These are phyloP conservation scores for Dillenia suffruticosa DNA, from an alignment of 164 flowering plant genomes.

Conservation along the genomic window DNA sequence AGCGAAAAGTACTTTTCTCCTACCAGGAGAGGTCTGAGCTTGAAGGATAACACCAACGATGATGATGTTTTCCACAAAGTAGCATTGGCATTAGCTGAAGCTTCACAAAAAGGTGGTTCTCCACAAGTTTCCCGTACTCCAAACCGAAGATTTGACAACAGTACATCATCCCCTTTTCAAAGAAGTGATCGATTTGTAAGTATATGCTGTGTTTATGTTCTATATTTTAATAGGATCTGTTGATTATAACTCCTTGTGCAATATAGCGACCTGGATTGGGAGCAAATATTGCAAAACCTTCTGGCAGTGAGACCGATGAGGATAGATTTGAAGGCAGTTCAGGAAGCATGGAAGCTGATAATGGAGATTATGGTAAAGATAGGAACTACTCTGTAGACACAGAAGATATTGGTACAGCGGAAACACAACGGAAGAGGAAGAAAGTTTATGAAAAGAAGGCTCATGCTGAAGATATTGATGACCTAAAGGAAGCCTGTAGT, in stretches of 20 bases:
- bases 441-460: conserved; percentile 30
- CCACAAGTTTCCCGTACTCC: conserved; percentile 63
- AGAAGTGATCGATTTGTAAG: conserved; percentile 43
- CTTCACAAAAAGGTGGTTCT: conserved; percentile 73
- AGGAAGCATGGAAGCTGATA: conserved; percentile 63
- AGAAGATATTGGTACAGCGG: conserved; percentile 29
- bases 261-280: conserved; percentile 30
- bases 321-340: conserved; percentile 49
- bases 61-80: conserved; percentile 70
- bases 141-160: conserved; percentile 31
- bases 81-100: conserved; percentile 75
- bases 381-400: conserved; percentile 22
- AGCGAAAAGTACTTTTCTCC: conserved; percentile 29
- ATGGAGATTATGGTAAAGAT: conserved; percentile 37
- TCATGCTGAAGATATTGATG: conserved; percentile 38
- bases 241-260: conserved; percentile 7
- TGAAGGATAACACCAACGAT: conserved; percentile 41
- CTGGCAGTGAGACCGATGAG: conserved; percentile 38
- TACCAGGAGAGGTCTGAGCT: conserved; percentile 31
- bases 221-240: neutral
- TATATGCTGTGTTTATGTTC: neutral
- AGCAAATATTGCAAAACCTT: conserved; percentile 19
- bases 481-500: conserved; percentile 66
- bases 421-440: conserved; percentile 29
- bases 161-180: conserved; percentile 42